These are phyloP conservation scores for Priceomyces melissophilus DNA, from an alignment of 805 yeast species.

Conservation along the genomic window DNA sequence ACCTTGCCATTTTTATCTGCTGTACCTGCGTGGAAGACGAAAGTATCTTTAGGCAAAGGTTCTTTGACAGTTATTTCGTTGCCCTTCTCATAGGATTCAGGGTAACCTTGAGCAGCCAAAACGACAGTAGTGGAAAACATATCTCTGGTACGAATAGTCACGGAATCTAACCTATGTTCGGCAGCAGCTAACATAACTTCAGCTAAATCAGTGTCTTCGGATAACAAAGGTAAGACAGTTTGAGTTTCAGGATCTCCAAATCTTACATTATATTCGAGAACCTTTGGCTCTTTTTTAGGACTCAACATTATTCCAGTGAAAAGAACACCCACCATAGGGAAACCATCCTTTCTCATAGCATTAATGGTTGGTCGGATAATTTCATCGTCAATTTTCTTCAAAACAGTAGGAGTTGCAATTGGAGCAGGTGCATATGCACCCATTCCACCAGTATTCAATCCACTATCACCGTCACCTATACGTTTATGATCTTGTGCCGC, in stretches of 20 bases:
- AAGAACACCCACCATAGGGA: conserved; percentile 92
- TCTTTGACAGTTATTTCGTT: conserved; percentile 65
- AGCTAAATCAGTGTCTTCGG: conserved; percentile 85
- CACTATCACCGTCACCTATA: conserved; percentile 87
- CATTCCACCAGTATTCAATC: conserved; percentile 99
- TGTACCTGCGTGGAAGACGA: conserved; percentile 97
- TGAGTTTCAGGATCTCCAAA: conserved; percentile 99
- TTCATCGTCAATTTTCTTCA: conserved; percentile 66
- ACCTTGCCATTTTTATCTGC: conserved; percentile 51
- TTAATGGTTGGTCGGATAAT: conserved; percentile 88
- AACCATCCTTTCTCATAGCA: conserved; percentile 94
- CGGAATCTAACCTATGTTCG: conserved; percentile 89
- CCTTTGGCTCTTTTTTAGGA: conserved; percentile 80
- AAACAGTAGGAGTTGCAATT: conserved; percentile 72
- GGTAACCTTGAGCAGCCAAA: conserved; percentile 96
- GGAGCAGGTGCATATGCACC: conserved; percentile 99
- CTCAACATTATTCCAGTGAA: conserved; percentile 95
- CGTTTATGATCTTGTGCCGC: conserved; percentile 99
- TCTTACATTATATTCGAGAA: conserved; percentile 93
- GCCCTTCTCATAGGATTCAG: conserved; percentile 81
- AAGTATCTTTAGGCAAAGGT: conserved; percentile 54
- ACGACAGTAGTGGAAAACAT: conserved; percentile 87
- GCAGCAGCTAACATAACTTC: conserved; percentile 91
- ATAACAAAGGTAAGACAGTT: conserved; percentile 83
- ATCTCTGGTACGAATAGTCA: conserved; percentile 50